Base-by-base conservation (phyloP, 352 stramenopile genomes). In the Phytophthora tubulina region DNA sequence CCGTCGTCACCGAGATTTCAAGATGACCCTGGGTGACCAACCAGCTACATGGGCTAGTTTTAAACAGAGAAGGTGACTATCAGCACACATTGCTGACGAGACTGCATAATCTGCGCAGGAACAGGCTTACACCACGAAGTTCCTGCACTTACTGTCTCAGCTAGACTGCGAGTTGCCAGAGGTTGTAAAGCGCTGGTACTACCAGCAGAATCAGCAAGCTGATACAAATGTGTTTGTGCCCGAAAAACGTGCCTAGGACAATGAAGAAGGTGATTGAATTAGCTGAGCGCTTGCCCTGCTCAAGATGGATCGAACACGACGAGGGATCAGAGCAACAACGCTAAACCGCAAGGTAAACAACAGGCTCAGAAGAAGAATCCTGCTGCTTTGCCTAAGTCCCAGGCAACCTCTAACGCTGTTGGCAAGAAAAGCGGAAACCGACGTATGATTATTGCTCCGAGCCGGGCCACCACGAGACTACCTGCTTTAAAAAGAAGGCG, bases 31-130 rank as follows among this genome's bases (percentile, higher is more conserved):
- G 14, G 38, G 50, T 31, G 39, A 60, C 13, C 50, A 69, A n/a
- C 61, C 61, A n/a, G 61, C 50, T 30, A 61, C 49, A 15, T 60
- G 61, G 61, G 14, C 31, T 17, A 38, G 61, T 14, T 61, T 69
- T 10, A 62, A 65, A 42, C 35, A 41, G 13, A 3, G 53, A 48
- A 44, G 15, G 38, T 33, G 36, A 56, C 15, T 64, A 21, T 14
- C 45, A 57, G 58, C 17, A 57, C 21, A 66, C 50, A 13, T 3
- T 57, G 33, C 21, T 57, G 6, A 15, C 58, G 17, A 33, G 13
- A n/a, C 6, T 64, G 32, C 6, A 52, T 14, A 49, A 57, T 30
- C 27, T 56, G 1, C 45, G 45, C 3, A 57, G 45, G 10, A 50
- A 21, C 57, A 66, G 15, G 35, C 14, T 0, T 57, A 58, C 31